Percentiles rank a stretch among this genome's conserved stretches.
These are phyloP conservation scores for Daedaleopsis sinensis DNA, from an alignment of 768 basidiomycete genomes.

Conservation along the genomic window DNA sequence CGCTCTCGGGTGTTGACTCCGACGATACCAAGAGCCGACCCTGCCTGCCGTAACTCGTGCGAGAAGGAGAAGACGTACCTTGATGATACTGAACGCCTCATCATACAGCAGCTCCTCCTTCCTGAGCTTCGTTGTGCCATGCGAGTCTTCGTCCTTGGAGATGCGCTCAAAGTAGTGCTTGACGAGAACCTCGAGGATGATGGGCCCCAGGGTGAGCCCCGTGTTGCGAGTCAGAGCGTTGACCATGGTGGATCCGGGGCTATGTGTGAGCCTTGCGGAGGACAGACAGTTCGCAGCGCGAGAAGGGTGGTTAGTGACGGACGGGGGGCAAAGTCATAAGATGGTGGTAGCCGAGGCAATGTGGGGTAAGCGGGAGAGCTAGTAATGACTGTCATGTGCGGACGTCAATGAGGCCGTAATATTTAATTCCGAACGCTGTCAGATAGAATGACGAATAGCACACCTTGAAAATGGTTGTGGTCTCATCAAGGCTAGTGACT, in stretches of 20 bases:
- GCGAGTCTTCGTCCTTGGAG: slow-evolving; percentile 36
- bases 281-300: too few species aligned
- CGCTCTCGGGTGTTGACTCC: too few species aligned
- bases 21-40: neutral
- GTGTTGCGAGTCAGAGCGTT: slow-evolving; percentile 66
- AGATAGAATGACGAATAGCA: too few species aligned
- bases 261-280: neutral
- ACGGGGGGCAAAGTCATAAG: neutral
- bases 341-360: too few species aligned
- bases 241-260: slow-evolving; percentile 17
- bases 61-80: slow-evolving; percentile 45
- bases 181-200: slow-evolving; percentile 76
- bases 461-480: too few species aligned
- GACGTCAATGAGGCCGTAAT: too few species aligned
- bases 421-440: too few species aligned
- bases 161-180: slow-evolving; percentile 82
- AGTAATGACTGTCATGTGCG: too few species aligned
- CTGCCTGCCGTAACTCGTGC: neutral
- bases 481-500: too few species aligned
- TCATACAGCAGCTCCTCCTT: slow-evolving; percentile 83
- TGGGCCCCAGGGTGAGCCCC: slow-evolving; percentile 67
- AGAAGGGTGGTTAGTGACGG: neutral
- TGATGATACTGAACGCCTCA: slow-evolving; percentile 74
- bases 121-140: slow-evolving; percentile 51
- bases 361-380: too few species aligned